phyloP scores from a whole-genome alignment of 1,284 basidiomycete genomes.

The Peniophora sp. region DNA sequence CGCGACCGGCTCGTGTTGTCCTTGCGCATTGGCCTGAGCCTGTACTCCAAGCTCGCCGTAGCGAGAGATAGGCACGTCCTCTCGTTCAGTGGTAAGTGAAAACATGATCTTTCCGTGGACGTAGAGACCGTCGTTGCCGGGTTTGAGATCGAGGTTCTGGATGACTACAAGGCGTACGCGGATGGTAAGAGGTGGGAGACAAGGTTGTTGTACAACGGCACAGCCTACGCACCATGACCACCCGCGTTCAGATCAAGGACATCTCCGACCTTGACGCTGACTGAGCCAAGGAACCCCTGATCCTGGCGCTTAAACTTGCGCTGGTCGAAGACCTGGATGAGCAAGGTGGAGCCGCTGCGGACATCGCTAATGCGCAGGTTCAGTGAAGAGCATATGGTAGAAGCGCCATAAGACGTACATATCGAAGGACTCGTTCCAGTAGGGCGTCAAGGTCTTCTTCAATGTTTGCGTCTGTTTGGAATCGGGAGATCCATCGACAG shows the following conservation, averaged over 20 bases:
- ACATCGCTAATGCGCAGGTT: conserved; percentile 49
- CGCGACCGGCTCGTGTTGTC: background rate
- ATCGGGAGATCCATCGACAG: conserved; percentile 74
- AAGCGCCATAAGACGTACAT: conserved; percentile 38
- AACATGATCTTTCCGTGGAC: conserved; percentile 90
- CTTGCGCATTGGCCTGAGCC: background rate
- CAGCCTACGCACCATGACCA: conserved; percentile 65
- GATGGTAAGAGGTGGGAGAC: conserved; percentile 1
- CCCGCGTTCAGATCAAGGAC: conserved; percentile 86
- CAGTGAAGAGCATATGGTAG: background rate
- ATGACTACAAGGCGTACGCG: conserved; percentile 51
- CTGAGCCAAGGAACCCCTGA: conserved; percentile 91
- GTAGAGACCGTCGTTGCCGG: conserved; percentile 82
- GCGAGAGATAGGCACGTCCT: background rate
- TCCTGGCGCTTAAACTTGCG: conserved; percentile 95
- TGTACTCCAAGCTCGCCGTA: background rate
- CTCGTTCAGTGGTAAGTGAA: conserved; percentile 73
- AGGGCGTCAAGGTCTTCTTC: conserved; percentile 86
- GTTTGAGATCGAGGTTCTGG: conserved; percentile 84
- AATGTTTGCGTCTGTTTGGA: conserved; percentile 92
- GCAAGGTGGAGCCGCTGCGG: conserved; percentile 85
- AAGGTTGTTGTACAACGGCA: conserved; percentile 2
- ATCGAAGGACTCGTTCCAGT: conserved; percentile 93
- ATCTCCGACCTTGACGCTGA: conserved; percentile 86
- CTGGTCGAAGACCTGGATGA: conserved; percentile 95